phyloP scores from a whole-genome alignment of 305 asterid species.

The Caryopteris hybrid region DNA sequence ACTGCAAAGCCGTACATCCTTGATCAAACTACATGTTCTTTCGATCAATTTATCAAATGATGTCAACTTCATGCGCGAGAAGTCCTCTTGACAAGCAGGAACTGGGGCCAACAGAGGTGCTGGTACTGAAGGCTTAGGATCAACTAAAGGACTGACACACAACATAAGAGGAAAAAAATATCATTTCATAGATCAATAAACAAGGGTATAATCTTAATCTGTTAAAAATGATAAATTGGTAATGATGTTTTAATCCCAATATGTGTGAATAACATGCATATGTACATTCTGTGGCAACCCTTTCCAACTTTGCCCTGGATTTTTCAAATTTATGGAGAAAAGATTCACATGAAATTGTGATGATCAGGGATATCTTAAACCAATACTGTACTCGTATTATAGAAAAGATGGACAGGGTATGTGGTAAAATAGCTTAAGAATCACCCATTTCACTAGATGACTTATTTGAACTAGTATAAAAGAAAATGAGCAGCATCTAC shows the following conservation, averaged over 20 bases:
- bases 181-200: constrained; percentile 12
- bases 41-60: constrained; percentile 84
- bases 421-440: background rate
- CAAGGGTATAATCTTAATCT: constrained; percentile 2
- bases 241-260: background rate
- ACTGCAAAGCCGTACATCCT: constrained; percentile 84
- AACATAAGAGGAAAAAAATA: constrained; percentile 16
- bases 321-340: background rate
- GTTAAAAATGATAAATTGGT: background rate
- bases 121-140: constrained; percentile 37
- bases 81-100: constrained; percentile 93
- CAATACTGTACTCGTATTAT: background rate
- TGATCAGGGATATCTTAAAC: background rate
- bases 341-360: background rate
- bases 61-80: constrained; percentile 77
- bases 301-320: background rate
- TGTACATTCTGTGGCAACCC: background rate
- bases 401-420: background rate
- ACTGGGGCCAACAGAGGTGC: constrained; percentile 55
- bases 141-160: constrained; percentile 44
- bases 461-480: background rate
- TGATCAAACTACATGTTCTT: constrained; percentile 77
- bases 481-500: background rate
- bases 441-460: background rate
- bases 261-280: background rate